Conservation (phyloP, 2,329 filamentous ascomycete species). For the Arthrobotrys megalospora region DNA sequence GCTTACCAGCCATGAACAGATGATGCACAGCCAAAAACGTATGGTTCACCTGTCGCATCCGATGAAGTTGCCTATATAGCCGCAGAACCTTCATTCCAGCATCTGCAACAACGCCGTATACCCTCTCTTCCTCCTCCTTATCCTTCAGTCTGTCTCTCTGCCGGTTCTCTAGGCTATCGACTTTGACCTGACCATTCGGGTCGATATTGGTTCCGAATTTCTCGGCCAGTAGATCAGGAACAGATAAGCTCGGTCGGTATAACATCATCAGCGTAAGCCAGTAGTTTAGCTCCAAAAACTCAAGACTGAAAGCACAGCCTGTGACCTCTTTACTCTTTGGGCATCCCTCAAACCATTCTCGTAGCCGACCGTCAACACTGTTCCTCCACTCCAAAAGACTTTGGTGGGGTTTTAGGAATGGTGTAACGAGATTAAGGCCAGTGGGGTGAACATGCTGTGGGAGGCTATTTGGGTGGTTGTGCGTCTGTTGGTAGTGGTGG, state of each 20-base stretch:
- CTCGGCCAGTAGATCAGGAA: constrained; percentile 85
- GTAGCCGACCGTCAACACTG: constrained; percentile 86
- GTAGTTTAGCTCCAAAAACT: constrained; percentile 95
- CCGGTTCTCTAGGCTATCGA: constrained; percentile 42
- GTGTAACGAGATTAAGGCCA: constrained; percentile 77
- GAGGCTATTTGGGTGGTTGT: constrained; percentile 67
- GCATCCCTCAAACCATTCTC: constrained; percentile 87
- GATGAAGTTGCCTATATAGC: constrained; percentile 89
- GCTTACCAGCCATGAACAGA: constrained; percentile 91
- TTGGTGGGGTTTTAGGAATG: constrained; percentile 85
- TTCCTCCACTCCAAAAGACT: constrained; percentile 90
- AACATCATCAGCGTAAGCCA: constrained; percentile 98
- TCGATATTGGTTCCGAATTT: constrained; percentile 73
- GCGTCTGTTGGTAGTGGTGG: constrained; percentile 89
- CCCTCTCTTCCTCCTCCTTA: constrained; percentile 83
- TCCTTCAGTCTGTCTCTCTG: constrained; percentile 19
- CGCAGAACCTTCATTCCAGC: constrained; percentile 93
- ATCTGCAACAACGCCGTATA: constrained; percentile 95
- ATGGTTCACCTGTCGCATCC: constrained; percentile 91
- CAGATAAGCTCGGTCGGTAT: constrained; percentile 89
- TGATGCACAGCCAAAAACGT: constrained; percentile 96
- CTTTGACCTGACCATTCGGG: constrained; percentile 59
- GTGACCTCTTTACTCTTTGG: constrained; percentile 80
- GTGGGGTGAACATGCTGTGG: constrained; percentile 58
- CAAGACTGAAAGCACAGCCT: constrained; percentile 88